Evolutionary conservation across 805 yeast species (phyloP).

Genomic region (Metschnikowia peoriensis): DNA sequence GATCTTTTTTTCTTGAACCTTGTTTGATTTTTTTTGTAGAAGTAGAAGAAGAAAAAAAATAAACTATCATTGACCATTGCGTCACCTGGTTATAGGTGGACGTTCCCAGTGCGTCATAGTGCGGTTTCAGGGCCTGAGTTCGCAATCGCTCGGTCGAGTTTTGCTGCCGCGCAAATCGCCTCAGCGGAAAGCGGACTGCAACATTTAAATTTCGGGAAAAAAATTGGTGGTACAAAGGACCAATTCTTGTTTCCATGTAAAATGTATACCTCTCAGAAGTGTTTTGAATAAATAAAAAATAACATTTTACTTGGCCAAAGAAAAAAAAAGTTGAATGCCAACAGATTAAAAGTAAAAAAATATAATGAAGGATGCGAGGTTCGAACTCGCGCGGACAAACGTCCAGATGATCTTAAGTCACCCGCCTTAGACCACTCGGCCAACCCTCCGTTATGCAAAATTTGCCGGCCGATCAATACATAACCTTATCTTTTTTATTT

Average conservation of each 20-base stretch:
- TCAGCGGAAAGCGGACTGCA: no score
- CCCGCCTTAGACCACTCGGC: conserved; percentile 55
- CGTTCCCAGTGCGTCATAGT: background rate
- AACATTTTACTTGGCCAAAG: background rate
- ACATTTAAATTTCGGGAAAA: background rate
- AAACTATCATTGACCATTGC: background rate
- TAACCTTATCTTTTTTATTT: no score
- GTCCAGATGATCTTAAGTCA: conserved; percentile 51
- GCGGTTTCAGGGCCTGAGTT: background rate
- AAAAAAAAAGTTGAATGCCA: background rate
- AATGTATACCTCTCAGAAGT: no score
- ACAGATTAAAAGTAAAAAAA: conserved; percentile 18
- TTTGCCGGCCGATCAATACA: no score
- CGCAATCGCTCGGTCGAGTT: background rate
- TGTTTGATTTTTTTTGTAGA: no score
- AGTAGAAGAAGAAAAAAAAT: no score
- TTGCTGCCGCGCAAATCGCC: background rate
- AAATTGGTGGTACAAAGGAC: no score
- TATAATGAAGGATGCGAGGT: conserved; percentile 50
- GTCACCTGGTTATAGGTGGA: background rate
- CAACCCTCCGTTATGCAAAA: conserved; percentile 38
- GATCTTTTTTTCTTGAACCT: no score
- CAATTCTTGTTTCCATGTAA: no score
- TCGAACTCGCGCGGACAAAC: conserved; percentile 52
- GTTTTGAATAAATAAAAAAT: background rate